Evolutionary conservation across 768 basidiomycete genomes (phyloP).

Genomic region (Boletus barrowsii): DNA sequence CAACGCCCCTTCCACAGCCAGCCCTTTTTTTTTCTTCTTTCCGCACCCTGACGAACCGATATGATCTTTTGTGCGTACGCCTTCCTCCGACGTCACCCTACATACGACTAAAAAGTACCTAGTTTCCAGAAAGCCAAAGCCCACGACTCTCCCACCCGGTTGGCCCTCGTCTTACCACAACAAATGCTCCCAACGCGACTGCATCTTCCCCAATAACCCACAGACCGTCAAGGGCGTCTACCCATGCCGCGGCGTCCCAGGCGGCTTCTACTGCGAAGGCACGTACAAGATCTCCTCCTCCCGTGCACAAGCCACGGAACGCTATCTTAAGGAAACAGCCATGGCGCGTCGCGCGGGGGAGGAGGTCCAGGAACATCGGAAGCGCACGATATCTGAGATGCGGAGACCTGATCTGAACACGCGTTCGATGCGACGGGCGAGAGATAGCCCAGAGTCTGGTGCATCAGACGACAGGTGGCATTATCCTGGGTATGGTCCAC

Average conservation of each 20-base stretch:
- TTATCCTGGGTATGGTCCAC: neutral
- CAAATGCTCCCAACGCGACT: constrained; percentile 35
- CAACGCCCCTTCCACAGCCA: neutral
- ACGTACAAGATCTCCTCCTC: constrained; percentile 34
- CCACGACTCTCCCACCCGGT: constrained; percentile 24
- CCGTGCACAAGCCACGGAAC: constrained; percentile 33
- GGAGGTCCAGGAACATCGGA: constrained; percentile 25
- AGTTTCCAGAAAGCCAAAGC: constrained; percentile 33
- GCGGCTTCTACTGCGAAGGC: constrained; percentile 35
- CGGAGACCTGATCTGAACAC: constrained; percentile 20
- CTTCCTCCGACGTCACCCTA: neutral
- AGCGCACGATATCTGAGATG: constrained; percentile 26
- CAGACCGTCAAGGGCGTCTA: constrained; percentile 30
- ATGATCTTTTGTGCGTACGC: constrained; percentile 30
- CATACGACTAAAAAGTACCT: neutral
- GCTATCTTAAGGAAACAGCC: constrained; percentile 28
- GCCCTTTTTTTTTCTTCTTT: neutral
- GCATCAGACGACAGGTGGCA: constrained; percentile 4
- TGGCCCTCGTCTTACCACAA: constrained; percentile 39
- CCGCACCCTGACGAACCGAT: constrained; percentile 15
- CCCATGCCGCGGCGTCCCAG: constrained; percentile 32
- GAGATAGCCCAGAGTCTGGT: constrained; percentile 9
- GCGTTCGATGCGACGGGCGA: constrained; percentile 7
- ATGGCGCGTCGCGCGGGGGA: constrained; percentile 23
- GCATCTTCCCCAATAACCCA: constrained; percentile 31